Evolutionary conservation across 208 protist species (phyloP).

Genomic region (Leptomonas seymouri): DNA sequence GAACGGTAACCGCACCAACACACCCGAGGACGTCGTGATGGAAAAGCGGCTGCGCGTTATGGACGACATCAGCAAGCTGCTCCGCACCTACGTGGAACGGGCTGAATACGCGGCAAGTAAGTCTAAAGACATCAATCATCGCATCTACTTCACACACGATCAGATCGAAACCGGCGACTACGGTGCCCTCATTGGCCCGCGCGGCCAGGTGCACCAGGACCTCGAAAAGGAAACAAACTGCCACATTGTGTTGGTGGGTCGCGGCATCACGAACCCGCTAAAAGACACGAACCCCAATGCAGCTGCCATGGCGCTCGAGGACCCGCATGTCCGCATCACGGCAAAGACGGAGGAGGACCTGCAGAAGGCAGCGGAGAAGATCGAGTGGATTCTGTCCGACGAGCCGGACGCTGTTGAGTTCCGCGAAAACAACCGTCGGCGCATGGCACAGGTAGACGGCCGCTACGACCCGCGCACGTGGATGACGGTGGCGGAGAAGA

Average conservation of each 20-base stretch:
- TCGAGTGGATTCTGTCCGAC: slow-evolving; percentile 94
- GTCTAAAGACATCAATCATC: slow-evolving; percentile 83
- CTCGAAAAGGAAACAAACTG: slow-evolving; percentile 87
- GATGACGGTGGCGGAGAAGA: slow-evolving; percentile 62
- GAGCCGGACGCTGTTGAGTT: slow-evolving; percentile 89
- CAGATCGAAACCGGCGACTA: slow-evolving; percentile 89
- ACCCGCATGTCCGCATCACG: slow-evolving; percentile 91
- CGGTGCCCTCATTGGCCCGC: slow-evolving; percentile 89
- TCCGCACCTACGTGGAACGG: slow-evolving; percentile 61
- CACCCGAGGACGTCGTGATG: slow-evolving; percentile 64
- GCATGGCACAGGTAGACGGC: slow-evolving; percentile 91
- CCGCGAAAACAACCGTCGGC: slow-evolving; percentile 88
- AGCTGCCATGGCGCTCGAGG: slow-evolving; percentile 73
- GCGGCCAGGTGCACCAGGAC: slow-evolving; percentile 88
- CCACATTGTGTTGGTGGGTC: slow-evolving; percentile 90
- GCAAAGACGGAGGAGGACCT: slow-evolving; percentile 87
- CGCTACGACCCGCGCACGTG: slow-evolving; percentile 90
- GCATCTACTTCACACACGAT: slow-evolving; percentile 86
- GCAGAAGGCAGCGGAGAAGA: slow-evolving; percentile 81
- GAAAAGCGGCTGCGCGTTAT: slow-evolving; percentile 73
- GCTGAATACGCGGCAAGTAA: slow-evolving; percentile 43
- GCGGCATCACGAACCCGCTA: slow-evolving; percentile 90
- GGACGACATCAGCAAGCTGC: slow-evolving; percentile 71
- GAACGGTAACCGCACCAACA: slow-evolving; percentile 84
- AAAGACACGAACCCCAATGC: slow-evolving; percentile 86